These are phyloP conservation scores for Venturia pyrina DNA, from an alignment of 2,329 filamentous ascomycete genomes.

Conservation along the genomic window DNA sequence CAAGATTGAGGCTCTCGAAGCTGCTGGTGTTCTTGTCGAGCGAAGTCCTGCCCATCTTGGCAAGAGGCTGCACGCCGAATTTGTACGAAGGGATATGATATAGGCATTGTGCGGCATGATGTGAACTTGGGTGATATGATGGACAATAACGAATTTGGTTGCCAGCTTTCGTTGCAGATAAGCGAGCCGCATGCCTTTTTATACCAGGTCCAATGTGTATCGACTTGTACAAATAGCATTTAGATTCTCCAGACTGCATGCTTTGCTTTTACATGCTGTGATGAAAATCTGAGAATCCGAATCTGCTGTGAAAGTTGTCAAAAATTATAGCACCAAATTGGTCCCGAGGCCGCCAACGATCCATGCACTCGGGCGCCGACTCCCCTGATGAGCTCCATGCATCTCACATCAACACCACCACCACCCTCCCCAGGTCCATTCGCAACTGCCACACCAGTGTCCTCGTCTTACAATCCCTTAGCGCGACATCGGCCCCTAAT, in stretches of 20 bases:
- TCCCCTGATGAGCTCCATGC: not conserved
- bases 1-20: conserved; percentile 92
- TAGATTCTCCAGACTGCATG: conserved; percentile 1
- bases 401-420: not conserved
- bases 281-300: not conserved
- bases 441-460: not conserved
- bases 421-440: not conserved
- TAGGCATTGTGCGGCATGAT: conserved; percentile 34
- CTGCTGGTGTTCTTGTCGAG: conserved; percentile 91
- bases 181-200: not conserved
- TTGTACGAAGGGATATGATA: conserved; percentile 90
- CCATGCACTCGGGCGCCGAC: not conserved
- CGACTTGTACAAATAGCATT: conserved; percentile 4
- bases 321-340: not conserved
- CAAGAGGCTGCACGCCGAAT: conserved; percentile 89
- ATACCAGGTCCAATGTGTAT: not conserved
- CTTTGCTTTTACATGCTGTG: not conserved
- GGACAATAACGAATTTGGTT: conserved; percentile 4
- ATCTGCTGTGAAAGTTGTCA: not conserved
- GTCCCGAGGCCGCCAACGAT: not conserved
- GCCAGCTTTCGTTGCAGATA: not conserved
- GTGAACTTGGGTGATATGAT: conserved; percentile 1
- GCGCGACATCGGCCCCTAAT: not conserved
- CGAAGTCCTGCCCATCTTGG: conserved; percentile 84
- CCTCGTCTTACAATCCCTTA: not conserved